Evolutionary conservation across 129 eudicot genomes (phyloP).

Genomic region (carrot (Daucus carota)): DH1_v3.0 NC_030384.2:42121501-42122000

Average conservation of each 20-base stretch:
- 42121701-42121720: conserved; percentile 14
- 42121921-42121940: neutral
- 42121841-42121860: neutral
- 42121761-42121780: neutral
- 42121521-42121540: conserved; percentile 40
- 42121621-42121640: conserved; percentile 32
- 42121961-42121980: neutral
- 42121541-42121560: conserved; percentile 60
- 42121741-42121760: conserved; percentile 30
- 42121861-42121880: neutral
- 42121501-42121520: conserved; percentile 8
- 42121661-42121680: neutral
- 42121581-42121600: conserved; percentile 17
- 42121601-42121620: conserved; percentile 20
- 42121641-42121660: conserved; percentile 17
- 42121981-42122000: neutral
- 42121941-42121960: neutral
- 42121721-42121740: conserved; percentile 14
- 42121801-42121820: neutral
- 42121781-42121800: neutral
- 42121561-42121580: conserved; percentile 17
- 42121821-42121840: too few relatives aligned
- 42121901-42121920: too few relatives aligned
- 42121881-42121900: too few relatives aligned
- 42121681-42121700: conserved; percentile 1